These are phyloP conservation scores for Gonapodya prolifera DNA, from an alignment of 192 early-diverging fungal species.

Conservation along the genomic window DNA sequence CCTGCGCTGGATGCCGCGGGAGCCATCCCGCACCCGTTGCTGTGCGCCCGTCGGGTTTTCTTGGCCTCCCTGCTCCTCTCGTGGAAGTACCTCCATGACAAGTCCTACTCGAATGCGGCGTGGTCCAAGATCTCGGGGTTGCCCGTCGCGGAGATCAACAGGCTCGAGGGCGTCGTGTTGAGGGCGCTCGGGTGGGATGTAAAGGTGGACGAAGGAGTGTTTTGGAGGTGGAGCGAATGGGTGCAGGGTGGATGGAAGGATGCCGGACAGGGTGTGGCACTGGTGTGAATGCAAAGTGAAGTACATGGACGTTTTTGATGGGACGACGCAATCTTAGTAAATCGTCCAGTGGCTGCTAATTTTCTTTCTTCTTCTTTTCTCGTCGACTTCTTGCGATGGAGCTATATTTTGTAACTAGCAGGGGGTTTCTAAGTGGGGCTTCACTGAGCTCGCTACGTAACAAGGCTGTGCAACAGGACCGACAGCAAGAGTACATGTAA, in stretches of 20 bases:
- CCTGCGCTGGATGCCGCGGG: constrained; percentile 36
- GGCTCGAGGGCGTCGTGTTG: constrained; percentile 68
- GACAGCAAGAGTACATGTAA: too few relatives aligned
- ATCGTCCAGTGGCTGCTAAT: too few relatives aligned
- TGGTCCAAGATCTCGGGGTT: constrained; percentile 81
- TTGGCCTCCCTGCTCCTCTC: constrained; percentile 69
- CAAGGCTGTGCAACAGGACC: too few relatives aligned
- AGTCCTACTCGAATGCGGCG: constrained; percentile 65
- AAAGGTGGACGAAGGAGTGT: constrained; percentile 36
- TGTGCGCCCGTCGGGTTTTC: constrained; percentile 69
- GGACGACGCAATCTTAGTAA: too few relatives aligned
- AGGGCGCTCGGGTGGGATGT: constrained; percentile 64
- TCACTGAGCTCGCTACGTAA: too few relatives aligned
- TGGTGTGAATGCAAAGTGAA: too few relatives aligned
- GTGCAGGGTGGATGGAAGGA: not conserved
- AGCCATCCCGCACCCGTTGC: constrained; percentile 6
- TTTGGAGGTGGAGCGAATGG: constrained; percentile 31
- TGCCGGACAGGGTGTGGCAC: not conserved
- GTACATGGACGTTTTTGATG: too few relatives aligned
- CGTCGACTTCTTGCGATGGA: too few relatives aligned
- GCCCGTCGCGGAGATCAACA: constrained; percentile 58
- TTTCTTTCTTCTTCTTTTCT: too few relatives aligned
- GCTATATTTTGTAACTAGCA: too few relatives aligned
- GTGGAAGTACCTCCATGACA: constrained; percentile 76
- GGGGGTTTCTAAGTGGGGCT: too few relatives aligned